Evolutionary conservation across 2,329 filamentous ascomycete genomes (phyloP).

Genomic region (Aspergillus sergii): DNA sequence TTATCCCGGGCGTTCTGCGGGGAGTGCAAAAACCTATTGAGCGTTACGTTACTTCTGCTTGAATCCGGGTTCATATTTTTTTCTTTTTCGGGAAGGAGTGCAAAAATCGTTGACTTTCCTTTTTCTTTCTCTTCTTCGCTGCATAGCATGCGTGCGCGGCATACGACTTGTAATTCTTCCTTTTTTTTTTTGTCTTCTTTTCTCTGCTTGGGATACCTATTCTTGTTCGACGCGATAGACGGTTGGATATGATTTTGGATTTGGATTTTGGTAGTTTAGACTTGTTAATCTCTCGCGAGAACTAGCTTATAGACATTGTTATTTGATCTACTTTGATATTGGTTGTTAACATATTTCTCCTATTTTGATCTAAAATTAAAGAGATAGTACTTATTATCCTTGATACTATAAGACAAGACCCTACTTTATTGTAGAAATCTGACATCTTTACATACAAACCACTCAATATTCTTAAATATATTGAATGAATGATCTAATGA

Average conservation of each 20-base stretch:
- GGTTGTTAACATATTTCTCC: background rate
- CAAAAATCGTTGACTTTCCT: background rate
- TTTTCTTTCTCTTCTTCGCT: background rate
- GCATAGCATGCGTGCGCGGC: background rate
- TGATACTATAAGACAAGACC: background rate
- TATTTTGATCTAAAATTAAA: background rate
- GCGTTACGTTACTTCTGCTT: conserved; percentile 2
- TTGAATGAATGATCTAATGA: background rate
- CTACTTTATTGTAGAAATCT: background rate
- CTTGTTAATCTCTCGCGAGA: background rate
- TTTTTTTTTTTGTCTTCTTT: background rate
- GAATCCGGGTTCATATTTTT: background rate
- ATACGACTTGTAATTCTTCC: background rate
- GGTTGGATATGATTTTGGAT: conserved; percentile 3
- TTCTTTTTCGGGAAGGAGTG: conserved; percentile 2
- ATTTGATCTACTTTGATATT: background rate
- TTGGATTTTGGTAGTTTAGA: background rate
- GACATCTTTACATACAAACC: background rate
- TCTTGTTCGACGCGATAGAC: conserved; percentile 1
- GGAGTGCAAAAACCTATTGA: background rate
- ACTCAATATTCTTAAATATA: background rate
- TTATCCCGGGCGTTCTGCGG: background rate
- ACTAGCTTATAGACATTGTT: background rate
- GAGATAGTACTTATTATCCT: no score
- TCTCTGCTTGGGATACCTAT: conserved; percentile 6